Conservation (phyloP, 768 basidiomycete species). For the Calocybe gangraenosa region DNA sequence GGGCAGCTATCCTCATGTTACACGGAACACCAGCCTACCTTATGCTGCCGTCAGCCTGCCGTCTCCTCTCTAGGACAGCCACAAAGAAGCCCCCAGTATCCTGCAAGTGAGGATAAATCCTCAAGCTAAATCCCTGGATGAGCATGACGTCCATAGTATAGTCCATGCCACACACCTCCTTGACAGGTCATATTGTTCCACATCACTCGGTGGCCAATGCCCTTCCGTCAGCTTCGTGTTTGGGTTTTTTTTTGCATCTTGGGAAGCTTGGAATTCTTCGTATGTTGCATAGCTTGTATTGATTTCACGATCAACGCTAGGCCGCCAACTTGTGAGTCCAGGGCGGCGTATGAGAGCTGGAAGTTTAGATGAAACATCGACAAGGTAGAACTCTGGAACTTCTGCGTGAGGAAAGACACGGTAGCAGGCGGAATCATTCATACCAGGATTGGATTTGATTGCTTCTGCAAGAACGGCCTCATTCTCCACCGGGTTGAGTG, state of each 20-base stretch:
- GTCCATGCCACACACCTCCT: conserved; percentile 50
- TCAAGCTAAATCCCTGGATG: conserved; percentile 46
- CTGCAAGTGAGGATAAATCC: conserved; percentile 93
- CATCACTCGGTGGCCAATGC: conserved; percentile 79
- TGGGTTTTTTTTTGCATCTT: conserved; percentile 46
- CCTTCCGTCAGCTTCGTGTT: conserved; percentile 65
- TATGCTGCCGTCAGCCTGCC: not conserved
- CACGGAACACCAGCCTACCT: conserved; percentile 15
- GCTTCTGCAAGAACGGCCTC: conserved; percentile 93
- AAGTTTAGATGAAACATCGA: conserved; percentile 71
- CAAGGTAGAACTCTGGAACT: conserved; percentile 62
- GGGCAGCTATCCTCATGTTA: not conserved
- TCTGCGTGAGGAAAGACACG: not conserved
- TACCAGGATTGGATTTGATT: conserved; percentile 66
- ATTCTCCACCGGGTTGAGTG: conserved; percentile 94
- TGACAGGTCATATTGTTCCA: conserved; percentile 53
- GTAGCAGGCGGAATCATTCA: conserved; percentile 9
- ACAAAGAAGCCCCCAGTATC: conserved; percentile 98
- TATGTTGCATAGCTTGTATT: conserved; percentile 54
- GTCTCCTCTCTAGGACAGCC: conserved; percentile 70
- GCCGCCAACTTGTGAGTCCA: conserved; percentile 77
- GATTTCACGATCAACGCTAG: conserved; percentile 55
- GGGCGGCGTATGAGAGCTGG: conserved; percentile 71
- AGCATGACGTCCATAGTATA: not conserved
- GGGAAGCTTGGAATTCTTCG: conserved; percentile 50